Evolutionary conservation across 352 stramenopile species (phyloP).

Genomic region (Phytopythium ostracodes): DNA sequence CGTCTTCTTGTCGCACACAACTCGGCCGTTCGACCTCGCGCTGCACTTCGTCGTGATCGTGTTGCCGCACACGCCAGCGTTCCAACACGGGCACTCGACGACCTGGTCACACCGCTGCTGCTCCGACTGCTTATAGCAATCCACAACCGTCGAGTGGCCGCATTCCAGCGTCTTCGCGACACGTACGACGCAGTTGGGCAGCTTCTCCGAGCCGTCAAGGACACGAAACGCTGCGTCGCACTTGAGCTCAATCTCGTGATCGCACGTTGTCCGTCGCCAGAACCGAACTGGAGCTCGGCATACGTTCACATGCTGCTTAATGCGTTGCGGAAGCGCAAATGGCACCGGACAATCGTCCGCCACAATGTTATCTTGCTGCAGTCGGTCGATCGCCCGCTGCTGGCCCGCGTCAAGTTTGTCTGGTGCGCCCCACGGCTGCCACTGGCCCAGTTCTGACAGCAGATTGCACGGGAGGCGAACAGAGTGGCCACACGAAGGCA

Average conservation of each 20-base stretch:
- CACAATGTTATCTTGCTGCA: slow-evolving; percentile 35
- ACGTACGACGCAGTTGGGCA: slow-evolving; percentile 17
- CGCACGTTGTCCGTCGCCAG: slow-evolving; percentile 34
- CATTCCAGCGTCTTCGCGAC: slow-evolving; percentile 36
- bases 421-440: slow-evolving; percentile 42
- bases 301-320: slow-evolving; percentile 26
- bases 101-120: slow-evolving; percentile 27
- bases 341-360: slow-evolving; percentile 32
- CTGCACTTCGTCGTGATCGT: slow-evolving; percentile 25
- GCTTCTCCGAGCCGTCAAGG: slow-evolving; percentile 13
- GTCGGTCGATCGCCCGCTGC: slow-evolving; percentile 13
- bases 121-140: slow-evolving; percentile 33
- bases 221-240: slow-evolving; percentile 47
- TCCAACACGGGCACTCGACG: slow-evolving; percentile 59
- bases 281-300: slow-evolving; percentile 38
- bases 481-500: slow-evolving; percentile 45
- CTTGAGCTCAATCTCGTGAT: slow-evolving; percentile 53
- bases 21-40: slow-evolving; percentile 6
- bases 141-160: slow-evolving; percentile 31
- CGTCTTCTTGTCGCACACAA: slow-evolving; percentile 34
- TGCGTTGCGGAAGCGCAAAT: slow-evolving; percentile 11
- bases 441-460: slow-evolving; percentile 18
- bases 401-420: not conserved
- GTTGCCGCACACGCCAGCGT: slow-evolving; percentile 33
- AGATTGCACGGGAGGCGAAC: slow-evolving; percentile 39